Evolutionary conservation across 768 basidiomycete genomes (phyloP), one percentile per base, ranked within the genome.

Genomic region (Trametes sanguinea): DNA sequence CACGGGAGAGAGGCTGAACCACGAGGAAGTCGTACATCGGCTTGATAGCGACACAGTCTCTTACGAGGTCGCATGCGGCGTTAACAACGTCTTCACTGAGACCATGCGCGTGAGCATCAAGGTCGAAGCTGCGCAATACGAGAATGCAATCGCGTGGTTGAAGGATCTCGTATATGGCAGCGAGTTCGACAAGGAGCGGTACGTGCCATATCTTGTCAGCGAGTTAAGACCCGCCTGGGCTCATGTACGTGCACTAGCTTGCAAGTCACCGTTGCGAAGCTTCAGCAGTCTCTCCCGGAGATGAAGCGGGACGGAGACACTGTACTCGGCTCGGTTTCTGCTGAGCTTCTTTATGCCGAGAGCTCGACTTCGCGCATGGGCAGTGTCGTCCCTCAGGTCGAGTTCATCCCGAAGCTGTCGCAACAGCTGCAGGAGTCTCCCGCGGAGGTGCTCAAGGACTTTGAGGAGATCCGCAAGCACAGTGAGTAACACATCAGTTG

Each of bases 11-110:
- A 75, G 76, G 42, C 76, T 98, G 47, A 78, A 82, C 9, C 92
- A 95, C 65, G 97, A 98, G 75, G 86, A 95, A 57, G 97, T 98
- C 30, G 83, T 98, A 63, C 89, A 95, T 74, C 84, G 85, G 63
- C 85, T 99, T 2, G 94, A 97, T 69, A 83, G 94, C 72, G 89
- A 92, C 66, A 98, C 97, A 0, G 93, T 98, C 29, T 85, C 85
- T 2, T 97, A 98, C 71, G 88, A 90, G 57, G 83, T 83, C 58
- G 80, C 80, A 29, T 79, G 92, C 7, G 93, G 93, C 13, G 71
- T 86, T 30, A 65, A 67, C 39, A 63, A 78, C 80, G 16, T 79
- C n/a, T 95, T 95, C 71, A 76, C 85, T 5, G 94, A 99, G 69
- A 81, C 81, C 17, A 72, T 93, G 54, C 84, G 88, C 13, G 76